These are phyloP conservation scores for Chaetomium tenue DNA, from an alignment of 495 filamentous ascomycete species.

Conservation along the genomic window DNA sequence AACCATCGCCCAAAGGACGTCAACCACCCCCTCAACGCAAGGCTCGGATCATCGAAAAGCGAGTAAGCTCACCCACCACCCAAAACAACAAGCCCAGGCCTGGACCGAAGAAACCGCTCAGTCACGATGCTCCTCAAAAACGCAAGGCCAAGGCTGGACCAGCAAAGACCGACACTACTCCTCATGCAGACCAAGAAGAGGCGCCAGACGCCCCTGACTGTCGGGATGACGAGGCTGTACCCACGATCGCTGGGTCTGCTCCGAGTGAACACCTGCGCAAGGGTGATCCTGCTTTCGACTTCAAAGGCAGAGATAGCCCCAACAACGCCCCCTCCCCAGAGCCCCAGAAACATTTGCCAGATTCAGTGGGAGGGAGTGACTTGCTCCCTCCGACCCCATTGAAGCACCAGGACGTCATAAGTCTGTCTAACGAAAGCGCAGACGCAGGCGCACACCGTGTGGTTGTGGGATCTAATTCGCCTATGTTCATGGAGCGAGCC, in stretches of 20 bases:
- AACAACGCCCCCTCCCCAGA: background rate
- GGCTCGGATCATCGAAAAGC: background rate
- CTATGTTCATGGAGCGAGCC: conserved; percentile 14
- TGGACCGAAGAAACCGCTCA: background rate
- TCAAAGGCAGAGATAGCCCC: background rate
- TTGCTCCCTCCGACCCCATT: background rate
- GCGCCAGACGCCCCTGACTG: background rate
- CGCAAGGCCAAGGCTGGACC: background rate
- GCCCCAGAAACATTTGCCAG: background rate
- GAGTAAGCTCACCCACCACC: background rate
- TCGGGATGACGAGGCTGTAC: background rate
- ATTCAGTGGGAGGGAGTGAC: background rate
- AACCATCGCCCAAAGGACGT: background rate
- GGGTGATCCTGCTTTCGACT: background rate
- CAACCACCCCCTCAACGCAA: background rate
- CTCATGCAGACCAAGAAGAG: background rate
- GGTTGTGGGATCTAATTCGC: conserved; percentile 2
- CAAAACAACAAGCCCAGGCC: background rate
- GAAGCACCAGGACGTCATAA: background rate
- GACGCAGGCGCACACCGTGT: background rate
- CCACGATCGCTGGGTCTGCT: no score
- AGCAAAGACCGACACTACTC: no score
- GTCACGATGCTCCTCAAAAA: background rate
- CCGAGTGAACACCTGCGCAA: background rate
- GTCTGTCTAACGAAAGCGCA: background rate